Base-by-base conservation (phyloP, 768 basidiomycete species). In the Dictyophora rubrovolvata region DNA sequence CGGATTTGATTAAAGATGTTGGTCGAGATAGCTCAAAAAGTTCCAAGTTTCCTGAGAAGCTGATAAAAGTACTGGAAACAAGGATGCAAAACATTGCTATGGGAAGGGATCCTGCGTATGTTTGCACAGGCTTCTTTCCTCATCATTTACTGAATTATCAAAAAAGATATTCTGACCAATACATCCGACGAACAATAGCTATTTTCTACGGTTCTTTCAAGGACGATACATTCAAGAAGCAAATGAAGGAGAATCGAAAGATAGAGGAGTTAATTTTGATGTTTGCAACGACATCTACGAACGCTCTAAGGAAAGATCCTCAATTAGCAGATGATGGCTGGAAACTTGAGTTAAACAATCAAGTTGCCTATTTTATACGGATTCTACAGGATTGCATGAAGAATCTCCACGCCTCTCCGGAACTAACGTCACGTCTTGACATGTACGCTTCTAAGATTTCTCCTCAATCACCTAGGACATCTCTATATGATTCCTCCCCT, bases 211-310 rank as follows among this genome's bases (percentile, higher is more conserved):
- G 86, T 12, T 89, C 92, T 62, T 91, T 89, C 70, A 84, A 86
- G 70, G 84, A 89, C 60, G 87, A 91, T 23, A 79, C 77, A 42
- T 95, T 96, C 75, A 84, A 87, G 59, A 80, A 83, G 36, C 89
- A 93, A 65, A 87, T 97, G 83, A 91, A 92, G 71, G 94, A 97
- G 70, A 94, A 91, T 69, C 81, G 96, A 50, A 96, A 95, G 74
- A 90, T 97, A 42, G 96, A 99, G 73, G 93, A 97, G 63, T 85
- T 99, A 56, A 95, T 99, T 60, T 78, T 99, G 54, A 89, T 89
- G 79, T 97, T 97, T 66, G 94, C 94, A 11, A 89, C 93, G 1
- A 85, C 92, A 55, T 89, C 95, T 2, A 92, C 90, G 2, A 79
- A 82, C 23, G 83, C 90, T 9, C 79, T 98, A 61, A 88, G 86